These are phyloP conservation scores for Erysimum cheiri DNA, from an alignment of 441 rosid species.

Conservation along the genomic window DNA sequence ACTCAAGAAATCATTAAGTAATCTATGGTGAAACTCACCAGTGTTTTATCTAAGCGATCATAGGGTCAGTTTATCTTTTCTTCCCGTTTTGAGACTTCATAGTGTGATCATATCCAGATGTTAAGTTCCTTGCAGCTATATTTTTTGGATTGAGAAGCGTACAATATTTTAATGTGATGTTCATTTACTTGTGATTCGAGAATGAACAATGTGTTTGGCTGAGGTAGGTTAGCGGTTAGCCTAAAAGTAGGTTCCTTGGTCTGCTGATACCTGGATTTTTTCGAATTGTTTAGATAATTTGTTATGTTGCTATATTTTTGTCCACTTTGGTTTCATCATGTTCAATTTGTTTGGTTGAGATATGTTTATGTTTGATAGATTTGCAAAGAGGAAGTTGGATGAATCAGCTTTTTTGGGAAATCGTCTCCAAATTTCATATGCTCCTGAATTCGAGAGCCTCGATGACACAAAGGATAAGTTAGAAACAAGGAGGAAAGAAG, in stretches of 20 bases:
- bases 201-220: not conserved
- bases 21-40: conserved; percentile 2
- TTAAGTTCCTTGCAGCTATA: conserved; percentile 4
- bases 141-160: not conserved
- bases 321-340: not conserved
- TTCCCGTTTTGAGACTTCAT: not conserved
- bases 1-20: not conserved
- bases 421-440: conserved; percentile 72
- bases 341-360: not conserved
- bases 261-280: not conserved
- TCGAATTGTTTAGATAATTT: not conserved
- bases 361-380: conserved; percentile 50
- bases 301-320: conserved; percentile 14
- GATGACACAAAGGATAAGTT: conserved; percentile 77
- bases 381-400: conserved; percentile 90
- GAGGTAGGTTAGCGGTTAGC: not conserved
- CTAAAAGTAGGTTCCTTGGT: not conserved
- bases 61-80: not conserved
- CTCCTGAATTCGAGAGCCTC: conserved; percentile 77
- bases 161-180: not conserved
- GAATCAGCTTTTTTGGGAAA: conserved; percentile 80
- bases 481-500: conserved; percentile 80
- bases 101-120: not conserved
- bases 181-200: not conserved
- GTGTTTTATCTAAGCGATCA: not conserved